Conservation (phyloP, 768 basidiomycete species). For the Amanita molliuscula region DNA sequence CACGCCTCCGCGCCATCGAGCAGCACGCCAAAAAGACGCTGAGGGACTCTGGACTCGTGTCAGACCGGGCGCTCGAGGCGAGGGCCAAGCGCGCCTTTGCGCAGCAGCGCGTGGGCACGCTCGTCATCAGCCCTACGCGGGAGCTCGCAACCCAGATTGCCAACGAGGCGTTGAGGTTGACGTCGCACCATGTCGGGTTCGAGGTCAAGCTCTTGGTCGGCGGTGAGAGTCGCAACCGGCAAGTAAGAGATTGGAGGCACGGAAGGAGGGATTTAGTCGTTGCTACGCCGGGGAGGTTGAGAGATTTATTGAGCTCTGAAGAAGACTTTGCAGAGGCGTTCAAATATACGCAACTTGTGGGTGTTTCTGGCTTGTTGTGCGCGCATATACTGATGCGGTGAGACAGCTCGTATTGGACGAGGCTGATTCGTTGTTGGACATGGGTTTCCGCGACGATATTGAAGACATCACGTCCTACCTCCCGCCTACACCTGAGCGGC, state of each 20-base stretch:
- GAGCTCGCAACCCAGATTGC: constrained; percentile 89
- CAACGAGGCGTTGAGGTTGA: constrained; percentile 63
- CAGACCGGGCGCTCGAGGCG: constrained; percentile 18
- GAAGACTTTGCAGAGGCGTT: constrained; percentile 44
- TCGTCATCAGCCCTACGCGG: constrained; percentile 84
- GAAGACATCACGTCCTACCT: constrained; percentile 57
- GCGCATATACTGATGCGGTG: neutral
- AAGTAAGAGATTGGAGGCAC: constrained; percentile 57
- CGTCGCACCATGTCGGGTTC: constrained; percentile 49
- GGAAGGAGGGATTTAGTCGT: constrained; percentile 75
- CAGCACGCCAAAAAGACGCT: constrained; percentile 29
- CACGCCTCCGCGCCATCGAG: constrained; percentile 53
- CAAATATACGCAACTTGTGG: constrained; percentile 45
- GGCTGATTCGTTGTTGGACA: constrained; percentile 82
- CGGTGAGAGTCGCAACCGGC: constrained; percentile 53
- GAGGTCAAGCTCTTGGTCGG: constrained; percentile 72
- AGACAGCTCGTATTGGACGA: constrained; percentile 81
- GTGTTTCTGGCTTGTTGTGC: constrained; percentile 18
- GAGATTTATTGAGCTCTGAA: constrained; percentile 55
- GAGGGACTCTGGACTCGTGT: constrained; percentile 28
- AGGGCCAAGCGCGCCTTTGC: constrained; percentile 28
- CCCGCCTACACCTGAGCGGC: constrained; percentile 55
- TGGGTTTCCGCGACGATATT: constrained; percentile 88
- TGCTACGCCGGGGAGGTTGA: constrained; percentile 80
- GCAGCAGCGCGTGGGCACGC: constrained; percentile 46